phyloP scores from a whole-genome alignment of 2,329 filamentous ascomycete species.

The Ophiostoma angusticollis region DNA sequence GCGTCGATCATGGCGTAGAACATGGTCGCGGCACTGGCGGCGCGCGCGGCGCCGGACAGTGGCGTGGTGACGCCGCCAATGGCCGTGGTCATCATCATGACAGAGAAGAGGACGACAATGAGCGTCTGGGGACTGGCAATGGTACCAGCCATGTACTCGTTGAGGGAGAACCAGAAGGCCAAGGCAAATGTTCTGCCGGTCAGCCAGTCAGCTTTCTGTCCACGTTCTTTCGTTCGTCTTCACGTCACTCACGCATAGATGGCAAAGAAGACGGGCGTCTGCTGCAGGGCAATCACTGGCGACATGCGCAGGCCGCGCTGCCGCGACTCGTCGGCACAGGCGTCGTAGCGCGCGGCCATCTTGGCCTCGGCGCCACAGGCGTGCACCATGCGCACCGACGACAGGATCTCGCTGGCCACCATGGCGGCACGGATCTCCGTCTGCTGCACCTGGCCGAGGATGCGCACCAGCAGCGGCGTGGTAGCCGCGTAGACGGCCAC shows the following conservation, averaged over 20 bases:
- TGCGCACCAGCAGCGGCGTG: conserved; percentile 43
- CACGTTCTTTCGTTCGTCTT: too few species aligned
- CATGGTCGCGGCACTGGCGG: conserved; percentile 40
- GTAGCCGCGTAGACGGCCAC: conserved; percentile 32
- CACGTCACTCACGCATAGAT: conserved; percentile 20
- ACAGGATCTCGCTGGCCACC: conserved; percentile 46
- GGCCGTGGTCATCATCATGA: conserved; percentile 45
- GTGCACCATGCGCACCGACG: conserved; percentile 45
- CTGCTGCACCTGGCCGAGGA: conserved; percentile 28
- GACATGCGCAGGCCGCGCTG: conserved; percentile 18
- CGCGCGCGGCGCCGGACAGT: conserved; percentile 40
- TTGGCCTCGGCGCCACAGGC: conserved; percentile 48
- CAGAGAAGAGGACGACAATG: conserved; percentile 39
- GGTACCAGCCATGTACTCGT: conserved; percentile 33
- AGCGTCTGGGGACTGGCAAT: conserved; percentile 39
- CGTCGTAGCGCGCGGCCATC: conserved; percentile 38
- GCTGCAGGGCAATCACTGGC: conserved; percentile 19
- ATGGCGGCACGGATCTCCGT: conserved; percentile 45
- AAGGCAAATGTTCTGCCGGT: conserved; percentile 39
- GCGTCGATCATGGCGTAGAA: conserved; percentile 40
- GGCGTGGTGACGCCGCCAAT: conserved; percentile 43
- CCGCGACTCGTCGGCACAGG: conserved; percentile 40
- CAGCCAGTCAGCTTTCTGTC: conserved; percentile 33
- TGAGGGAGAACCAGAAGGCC: conserved; percentile 49
- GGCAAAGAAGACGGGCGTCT: conserved; percentile 21